Evolutionary conservation across 495 filamentous ascomycete genomes (phyloP).

Genomic region (Trichoderma parareesei): DNA sequence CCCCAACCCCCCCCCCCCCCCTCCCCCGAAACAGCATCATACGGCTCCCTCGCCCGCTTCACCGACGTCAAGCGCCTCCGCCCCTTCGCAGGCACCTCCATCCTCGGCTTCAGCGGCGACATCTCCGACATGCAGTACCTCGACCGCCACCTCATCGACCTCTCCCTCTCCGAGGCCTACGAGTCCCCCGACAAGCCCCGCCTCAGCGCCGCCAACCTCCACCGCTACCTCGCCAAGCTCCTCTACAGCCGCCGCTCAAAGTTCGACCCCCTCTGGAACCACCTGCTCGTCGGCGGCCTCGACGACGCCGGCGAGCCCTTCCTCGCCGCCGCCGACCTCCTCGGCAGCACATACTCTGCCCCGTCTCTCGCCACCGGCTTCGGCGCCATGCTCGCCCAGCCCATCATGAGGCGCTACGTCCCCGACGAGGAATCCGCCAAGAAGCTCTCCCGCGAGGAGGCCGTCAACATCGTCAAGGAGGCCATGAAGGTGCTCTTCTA

Average conservation of each 20-base stretch:
- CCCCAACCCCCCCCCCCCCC: background rate
- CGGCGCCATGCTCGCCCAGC: constrained; percentile 85
- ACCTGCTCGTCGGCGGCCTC: constrained; percentile 80
- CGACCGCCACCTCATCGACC: constrained; percentile 75
- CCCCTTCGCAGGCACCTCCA: constrained; percentile 64
- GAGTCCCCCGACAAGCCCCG: constrained; percentile 39
- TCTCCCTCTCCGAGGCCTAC: constrained; percentile 87
- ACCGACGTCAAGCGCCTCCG: constrained; percentile 87
- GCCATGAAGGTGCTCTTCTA: constrained; percentile 99
- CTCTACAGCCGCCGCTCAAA: constrained; percentile 89
- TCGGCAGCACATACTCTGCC: constrained; percentile 82
- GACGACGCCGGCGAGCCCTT: constrained; percentile 76
- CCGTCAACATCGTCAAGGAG: constrained; percentile 71
- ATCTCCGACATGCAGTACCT: constrained; percentile 98
- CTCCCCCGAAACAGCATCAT: constrained; percentile 62
- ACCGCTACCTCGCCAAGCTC: constrained; percentile 90
- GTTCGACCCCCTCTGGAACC: constrained; percentile 97
- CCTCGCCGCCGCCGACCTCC: constrained; percentile 80
- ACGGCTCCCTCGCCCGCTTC: constrained; percentile 95
- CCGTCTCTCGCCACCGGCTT: constrained; percentile 90
- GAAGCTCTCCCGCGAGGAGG: constrained; percentile 65
- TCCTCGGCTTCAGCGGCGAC: constrained; percentile 87
- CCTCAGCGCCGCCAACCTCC: constrained; percentile 84
- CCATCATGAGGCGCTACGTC: constrained; percentile 73
- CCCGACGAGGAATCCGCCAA: constrained; percentile 71